Evolutionary conservation across 2,329 filamentous ascomycete species (phyloP).

Genomic region (Colletotrichum tamarilloi): DNA sequence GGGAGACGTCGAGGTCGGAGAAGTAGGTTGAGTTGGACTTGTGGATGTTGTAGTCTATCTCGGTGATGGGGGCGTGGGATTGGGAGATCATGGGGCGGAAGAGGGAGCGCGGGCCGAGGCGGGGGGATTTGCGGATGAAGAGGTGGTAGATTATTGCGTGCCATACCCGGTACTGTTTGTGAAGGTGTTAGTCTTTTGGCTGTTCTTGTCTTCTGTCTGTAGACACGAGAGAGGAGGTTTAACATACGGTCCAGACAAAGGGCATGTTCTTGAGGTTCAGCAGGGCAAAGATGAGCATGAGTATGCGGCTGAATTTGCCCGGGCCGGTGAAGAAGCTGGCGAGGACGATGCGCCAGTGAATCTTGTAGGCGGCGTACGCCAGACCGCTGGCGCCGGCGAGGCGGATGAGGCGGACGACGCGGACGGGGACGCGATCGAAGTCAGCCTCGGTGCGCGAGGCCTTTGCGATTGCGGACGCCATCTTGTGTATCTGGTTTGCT

Average conservation of each 20-base stretch:
- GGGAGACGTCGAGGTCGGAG: slow-evolving; percentile 83
- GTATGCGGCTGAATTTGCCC: slow-evolving; percentile 62
- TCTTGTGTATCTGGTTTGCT: background rate
- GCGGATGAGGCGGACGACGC: slow-evolving; percentile 46
- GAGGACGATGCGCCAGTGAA: slow-evolving; percentile 53
- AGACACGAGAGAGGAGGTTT: no score
- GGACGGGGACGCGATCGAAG: slow-evolving; percentile 36
- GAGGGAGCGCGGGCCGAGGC: slow-evolving; percentile 70
- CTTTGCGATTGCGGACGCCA: slow-evolving; percentile 25
- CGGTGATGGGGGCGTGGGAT: slow-evolving; percentile 75
- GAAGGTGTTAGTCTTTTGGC: background rate
- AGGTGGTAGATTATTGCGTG: slow-evolving; percentile 67
- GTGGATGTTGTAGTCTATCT: slow-evolving; percentile 89
- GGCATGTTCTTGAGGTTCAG: slow-evolving; percentile 81
- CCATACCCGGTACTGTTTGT: slow-evolving; percentile 65
- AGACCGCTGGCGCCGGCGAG: slow-evolving; percentile 54
- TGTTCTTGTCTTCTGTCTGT: no score
- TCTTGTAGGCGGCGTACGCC: slow-evolving; percentile 59
- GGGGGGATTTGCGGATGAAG: slow-evolving; percentile 58
- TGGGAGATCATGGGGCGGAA: slow-evolving; percentile 78
- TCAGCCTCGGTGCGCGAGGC: slow-evolving; percentile 39
- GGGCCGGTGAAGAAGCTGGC: slow-evolving; percentile 64
- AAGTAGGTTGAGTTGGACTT: slow-evolving; percentile 91
- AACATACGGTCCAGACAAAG: slow-evolving; percentile 78
- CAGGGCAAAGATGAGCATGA: slow-evolving; percentile 66